These are phyloP conservation scores for Thermothielavioides terrestris DNA, from an alignment of 495 filamentous ascomycete genomes.

Conservation along the genomic window DNA sequence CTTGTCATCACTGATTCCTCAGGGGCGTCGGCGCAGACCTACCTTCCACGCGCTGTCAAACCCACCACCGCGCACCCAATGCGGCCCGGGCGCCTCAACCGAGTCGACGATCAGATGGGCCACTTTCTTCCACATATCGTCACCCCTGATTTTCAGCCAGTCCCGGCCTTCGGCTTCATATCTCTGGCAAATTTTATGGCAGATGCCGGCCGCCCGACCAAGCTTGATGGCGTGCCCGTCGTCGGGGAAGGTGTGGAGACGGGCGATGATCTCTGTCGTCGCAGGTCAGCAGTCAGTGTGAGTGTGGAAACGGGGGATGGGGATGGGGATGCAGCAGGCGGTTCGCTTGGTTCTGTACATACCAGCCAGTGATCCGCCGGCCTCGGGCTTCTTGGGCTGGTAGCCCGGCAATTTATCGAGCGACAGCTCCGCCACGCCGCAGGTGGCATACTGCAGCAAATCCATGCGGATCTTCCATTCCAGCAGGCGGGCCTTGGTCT, in stretches of 20 bases:
- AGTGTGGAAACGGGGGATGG: not conserved
- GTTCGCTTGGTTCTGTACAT: not conserved
- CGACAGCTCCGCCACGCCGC: constrained; percentile 45
- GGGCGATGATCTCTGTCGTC: constrained; percentile 43
- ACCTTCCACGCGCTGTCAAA: constrained; percentile 51
- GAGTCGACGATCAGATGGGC: constrained; percentile 55
- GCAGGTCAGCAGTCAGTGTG: not conserved
- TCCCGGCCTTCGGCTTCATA: constrained; percentile 34
- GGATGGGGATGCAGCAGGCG: not conserved
- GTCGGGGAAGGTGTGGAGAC: constrained; percentile 49
- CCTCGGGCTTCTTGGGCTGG: constrained; percentile 23
- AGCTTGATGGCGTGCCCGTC: constrained; percentile 76
- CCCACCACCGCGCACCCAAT: constrained; percentile 50
- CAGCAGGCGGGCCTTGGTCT: constrained; percentile 53
- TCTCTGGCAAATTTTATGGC: constrained; percentile 20
- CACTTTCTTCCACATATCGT: constrained; percentile 61
- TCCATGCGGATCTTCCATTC: constrained; percentile 71
- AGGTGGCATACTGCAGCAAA: constrained; percentile 57
- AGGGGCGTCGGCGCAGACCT: not conserved
- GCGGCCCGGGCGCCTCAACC: constrained; percentile 35
- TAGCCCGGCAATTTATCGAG: constrained; percentile 50
- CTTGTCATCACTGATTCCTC: not conserved
- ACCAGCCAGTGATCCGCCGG: not conserved
- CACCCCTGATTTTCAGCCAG: constrained; percentile 48
- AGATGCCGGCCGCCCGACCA: constrained; percentile 52